phyloP scores from a whole-genome alignment of 2,329 filamentous ascomycete species.

The Colletotrichum incanum region DNA sequence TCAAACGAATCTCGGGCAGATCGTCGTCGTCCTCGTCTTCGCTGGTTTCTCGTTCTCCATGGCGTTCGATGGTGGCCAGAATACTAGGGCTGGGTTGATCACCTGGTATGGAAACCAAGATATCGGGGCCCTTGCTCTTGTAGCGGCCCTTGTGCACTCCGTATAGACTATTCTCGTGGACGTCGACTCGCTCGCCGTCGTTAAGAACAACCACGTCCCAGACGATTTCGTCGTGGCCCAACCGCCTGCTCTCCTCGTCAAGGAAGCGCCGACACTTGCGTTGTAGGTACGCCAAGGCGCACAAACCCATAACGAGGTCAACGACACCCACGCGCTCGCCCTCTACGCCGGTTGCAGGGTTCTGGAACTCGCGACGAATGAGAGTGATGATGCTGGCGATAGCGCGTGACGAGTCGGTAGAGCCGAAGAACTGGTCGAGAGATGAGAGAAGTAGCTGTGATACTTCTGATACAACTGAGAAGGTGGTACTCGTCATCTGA shows the following conservation, averaged over 20 bases:
- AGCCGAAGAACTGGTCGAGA: constrained; percentile 76
- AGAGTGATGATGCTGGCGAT: constrained; percentile 78
- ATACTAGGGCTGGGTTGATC: constrained; percentile 48
- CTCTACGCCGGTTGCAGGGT: constrained; percentile 71
- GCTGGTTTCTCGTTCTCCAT: constrained; percentile 48
- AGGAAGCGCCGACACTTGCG: constrained; percentile 67
- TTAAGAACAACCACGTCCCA: constrained; percentile 78
- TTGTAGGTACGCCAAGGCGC: constrained; percentile 75
- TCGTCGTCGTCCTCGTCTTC: constrained; percentile 59
- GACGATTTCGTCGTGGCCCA: constrained; percentile 69
- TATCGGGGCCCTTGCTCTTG: constrained; percentile 39
- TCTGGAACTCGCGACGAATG: constrained; percentile 75
- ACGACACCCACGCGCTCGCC: constrained; percentile 73
- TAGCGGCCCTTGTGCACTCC: constrained; percentile 50
- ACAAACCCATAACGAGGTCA: constrained; percentile 74
- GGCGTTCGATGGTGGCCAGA: constrained; percentile 55
- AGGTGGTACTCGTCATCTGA: constrained; percentile 69
- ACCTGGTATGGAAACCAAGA: constrained; percentile 46
- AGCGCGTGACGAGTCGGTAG: constrained; percentile 78
- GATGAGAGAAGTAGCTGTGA: constrained; percentile 72
- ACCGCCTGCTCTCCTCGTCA: constrained; percentile 64
- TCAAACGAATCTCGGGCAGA: constrained; percentile 63
- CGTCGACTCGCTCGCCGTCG: constrained; percentile 71
- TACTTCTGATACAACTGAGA: constrained; percentile 69
- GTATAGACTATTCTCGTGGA: constrained; percentile 59